Evolutionary conservation across 1,284 basidiomycete genomes (phyloP), one percentile per base, ranked within the genome.

Genomic region (Apiotrichum sp.): DNA sequence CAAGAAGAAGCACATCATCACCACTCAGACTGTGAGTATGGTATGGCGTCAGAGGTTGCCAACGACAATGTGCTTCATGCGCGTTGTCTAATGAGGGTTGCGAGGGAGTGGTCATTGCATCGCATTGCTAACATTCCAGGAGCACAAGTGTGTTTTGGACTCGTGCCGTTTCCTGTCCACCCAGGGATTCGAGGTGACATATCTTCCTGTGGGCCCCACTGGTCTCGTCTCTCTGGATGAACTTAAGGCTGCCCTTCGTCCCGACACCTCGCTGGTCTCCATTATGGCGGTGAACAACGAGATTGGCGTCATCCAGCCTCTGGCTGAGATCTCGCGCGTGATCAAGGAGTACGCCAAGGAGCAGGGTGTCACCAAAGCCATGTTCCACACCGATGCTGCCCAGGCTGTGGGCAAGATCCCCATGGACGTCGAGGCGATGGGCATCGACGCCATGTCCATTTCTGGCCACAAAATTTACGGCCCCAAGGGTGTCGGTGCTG

Each of bases 221-320:
- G 96, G 96, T 36, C 73, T 97, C 46, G 79, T 99, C 62, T 83
- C 85, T 49, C 78, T 97, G 44, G 78, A 84, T 44, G 83, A 84
- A 29, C 82, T 97, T 40, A 87, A 89, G 69, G 82, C 80, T 2
- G 86, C 92, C 34, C 89, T 97, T 52, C 84, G 89, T 47, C 90
- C 91, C 16, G 88, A 89, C 66, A 83, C 93, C 1, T 86, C 86
- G 6, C 78, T 97, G 8, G 86, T 97, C 42, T 96, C 93, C 9
- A 88, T 99, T 74, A 99, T 99, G 96, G 84, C 89, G 3, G 95
- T 99, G 61, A 99, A 99, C 80, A 99, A 99, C 78, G 96, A 99
- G 79, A 98, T 93, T 6, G 96, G 96, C 48, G 93, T 98, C 60
- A 96, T 99, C 61, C 96, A 98, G 73, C 96, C 96, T 1, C 83